Evolutionary conservation across 2,329 filamentous ascomycete genomes (phyloP), one percentile per base, ranked within the genome.

Genomic region (Penicillium palitans): DNA sequence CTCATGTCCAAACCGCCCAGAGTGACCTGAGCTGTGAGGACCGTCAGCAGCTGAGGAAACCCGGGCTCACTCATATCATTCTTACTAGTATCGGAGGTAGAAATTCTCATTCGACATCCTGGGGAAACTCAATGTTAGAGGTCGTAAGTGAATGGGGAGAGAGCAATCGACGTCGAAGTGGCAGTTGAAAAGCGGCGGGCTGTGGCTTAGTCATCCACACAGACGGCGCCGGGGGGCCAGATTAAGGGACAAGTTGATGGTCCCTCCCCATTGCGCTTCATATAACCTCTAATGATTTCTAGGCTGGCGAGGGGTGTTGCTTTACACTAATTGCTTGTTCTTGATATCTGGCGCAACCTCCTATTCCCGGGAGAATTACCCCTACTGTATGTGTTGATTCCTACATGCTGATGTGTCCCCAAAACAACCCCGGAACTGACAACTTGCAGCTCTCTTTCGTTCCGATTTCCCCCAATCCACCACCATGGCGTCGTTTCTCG

Each of bases 61-160:
- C 70, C 70, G 73, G 71, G 70, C 71, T 64, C 65, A 57, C 57
- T 52, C 54, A 61, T 56, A 58, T 58, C 49, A 55, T 66, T 37
- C 90, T 76, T 86, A 97, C 93, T 99, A 99, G 83, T 99, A 99
- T 70, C 95, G 88, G 66, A 99, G 80, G 72, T 99, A 99, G 75
- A 99, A 98, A 8, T 90, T 88, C 70, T 97, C 93, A 68, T 83
- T 81, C 67, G 89, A 81, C 83, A 89, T 92, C 60, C 71, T 67
- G 61, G 57, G 46, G 31, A 42, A 50, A n/a, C 37, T 52, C 47
- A 52, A 45, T 52, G 15, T n/a, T 52, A 19, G 29, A 19, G 17
- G 24, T 42, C 21, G 41, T 44, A 13, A 19, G 29, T 45, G 42
- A 44, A 21, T 56, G 47, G 9, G 9, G 27, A 53, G 10, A 35